These are phyloP conservation scores for Huiozyma sinensis DNA, from an alignment of 805 yeast genomes.

Conservation along the genomic window DNA sequence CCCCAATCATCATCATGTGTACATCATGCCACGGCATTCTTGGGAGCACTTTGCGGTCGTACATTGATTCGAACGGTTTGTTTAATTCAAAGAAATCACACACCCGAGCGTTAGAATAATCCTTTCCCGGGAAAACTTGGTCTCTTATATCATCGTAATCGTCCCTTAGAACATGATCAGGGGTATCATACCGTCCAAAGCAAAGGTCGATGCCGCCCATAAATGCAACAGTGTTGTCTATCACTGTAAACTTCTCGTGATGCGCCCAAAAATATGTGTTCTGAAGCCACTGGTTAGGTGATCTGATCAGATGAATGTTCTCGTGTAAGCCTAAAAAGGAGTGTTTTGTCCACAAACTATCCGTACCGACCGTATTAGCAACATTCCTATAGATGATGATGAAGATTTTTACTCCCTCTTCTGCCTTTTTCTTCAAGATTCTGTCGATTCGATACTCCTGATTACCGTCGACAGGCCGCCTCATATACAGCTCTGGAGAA, in stretches of 20 bases:
- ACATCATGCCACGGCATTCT: slow-evolving; percentile 99
- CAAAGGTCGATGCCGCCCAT: slow-evolving; percentile 95
- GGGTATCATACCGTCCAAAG: slow-evolving; percentile 92
- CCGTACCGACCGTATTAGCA: slow-evolving; percentile 85
- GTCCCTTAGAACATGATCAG: slow-evolving; percentile 84
- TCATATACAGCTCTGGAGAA: slow-evolving; percentile 82
- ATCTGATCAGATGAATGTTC: slow-evolving; percentile 81
- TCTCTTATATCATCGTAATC: slow-evolving; percentile 42
- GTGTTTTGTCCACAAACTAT: slow-evolving; percentile 89
- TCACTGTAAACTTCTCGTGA: slow-evolving; percentile 82
- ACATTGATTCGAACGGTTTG: slow-evolving; percentile 84
- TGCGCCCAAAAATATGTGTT: slow-evolving; percentile 98
- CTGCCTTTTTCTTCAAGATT: slow-evolving; percentile 77
- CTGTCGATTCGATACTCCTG: slow-evolving; percentile 91
- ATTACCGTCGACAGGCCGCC: slow-evolving; percentile 92
- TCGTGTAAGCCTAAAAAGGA: slow-evolving; percentile 76
- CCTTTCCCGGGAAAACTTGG: slow-evolving; percentile 88
- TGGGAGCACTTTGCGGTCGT: slow-evolving; percentile 68
- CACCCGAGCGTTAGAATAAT: slow-evolving; percentile 90
- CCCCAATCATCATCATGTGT: slow-evolving; percentile 91
- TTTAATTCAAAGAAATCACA: slow-evolving; percentile 75
- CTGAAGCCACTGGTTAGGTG: slow-evolving; percentile 90
- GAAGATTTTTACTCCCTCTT: slow-evolving; percentile 88
- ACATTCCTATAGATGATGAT: slow-evolving; percentile 90
- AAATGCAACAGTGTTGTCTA: slow-evolving; percentile 83